Percentiles rank a stretch among this genome's conserved stretches.
Evolutionary conservation across 352 stramenopile species (phyloP).

Genomic region (Pythium aquatile): DNA sequence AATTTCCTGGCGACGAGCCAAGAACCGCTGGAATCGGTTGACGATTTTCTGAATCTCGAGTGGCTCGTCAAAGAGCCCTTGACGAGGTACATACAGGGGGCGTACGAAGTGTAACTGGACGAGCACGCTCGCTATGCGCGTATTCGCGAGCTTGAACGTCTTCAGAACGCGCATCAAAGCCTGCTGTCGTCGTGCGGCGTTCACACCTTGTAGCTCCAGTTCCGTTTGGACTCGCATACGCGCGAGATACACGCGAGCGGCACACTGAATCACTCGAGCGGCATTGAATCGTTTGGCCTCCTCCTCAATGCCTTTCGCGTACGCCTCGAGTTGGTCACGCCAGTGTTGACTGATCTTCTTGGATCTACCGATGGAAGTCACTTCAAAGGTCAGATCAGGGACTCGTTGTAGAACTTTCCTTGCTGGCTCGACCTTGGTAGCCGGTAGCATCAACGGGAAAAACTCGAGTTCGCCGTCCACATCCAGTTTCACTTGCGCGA

Average conservation of each 20-base stretch:
- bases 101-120: slow-evolving; percentile 65
- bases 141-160: slow-evolving; percentile 63
- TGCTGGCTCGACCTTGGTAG: slow-evolving; percentile 50
- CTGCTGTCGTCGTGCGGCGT: slow-evolving; percentile 59
- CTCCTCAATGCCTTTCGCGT: slow-evolving; percentile 54
- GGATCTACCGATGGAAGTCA: slow-evolving; percentile 36
- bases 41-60: slow-evolving; percentile 57
- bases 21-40: slow-evolving; percentile 50
- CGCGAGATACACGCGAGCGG: slow-evolving; percentile 62
- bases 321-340: slow-evolving; percentile 55
- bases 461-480: slow-evolving; percentile 80
- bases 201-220: slow-evolving; percentile 64
- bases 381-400: slow-evolving; percentile 61
- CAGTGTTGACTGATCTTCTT: slow-evolving; percentile 47
- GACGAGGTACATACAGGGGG: slow-evolving; percentile 43
- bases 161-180: slow-evolving; percentile 45
- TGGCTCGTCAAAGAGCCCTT: slow-evolving; percentile 52
- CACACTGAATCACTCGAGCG: slow-evolving; percentile 72
- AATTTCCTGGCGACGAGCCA: slow-evolving; percentile 55
- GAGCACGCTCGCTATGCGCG: slow-evolving; percentile 62
- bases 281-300: slow-evolving; percentile 72
- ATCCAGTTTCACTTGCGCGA: slow-evolving; percentile 81
- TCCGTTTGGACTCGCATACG: slow-evolving; percentile 60
- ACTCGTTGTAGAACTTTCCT: slow-evolving; percentile 62
- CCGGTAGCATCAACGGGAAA: slow-evolving; percentile 58